phyloP scores from a whole-genome alignment of 192 early-diverging fungal genomes.

The Backusella morwellensis region DNA sequence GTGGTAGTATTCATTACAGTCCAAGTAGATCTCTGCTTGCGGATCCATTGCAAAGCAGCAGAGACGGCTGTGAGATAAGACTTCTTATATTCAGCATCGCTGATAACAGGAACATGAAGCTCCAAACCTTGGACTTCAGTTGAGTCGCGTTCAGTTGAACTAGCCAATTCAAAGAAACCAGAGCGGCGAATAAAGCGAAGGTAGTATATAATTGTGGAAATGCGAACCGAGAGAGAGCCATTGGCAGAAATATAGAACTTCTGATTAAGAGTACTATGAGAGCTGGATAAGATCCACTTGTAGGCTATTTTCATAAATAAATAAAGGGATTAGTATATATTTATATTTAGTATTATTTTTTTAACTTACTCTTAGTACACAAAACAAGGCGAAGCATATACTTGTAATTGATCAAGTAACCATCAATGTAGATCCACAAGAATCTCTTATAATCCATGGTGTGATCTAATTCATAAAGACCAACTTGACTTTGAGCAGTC shows the following conservation, averaged over 20 bases:
- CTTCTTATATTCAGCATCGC: conserved; percentile 1
- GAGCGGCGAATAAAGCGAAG: conserved; percentile 7
- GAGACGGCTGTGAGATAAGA: neutral
- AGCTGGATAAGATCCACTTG: conserved; percentile 14
- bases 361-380: conserved; percentile 19
- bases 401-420: conserved; percentile 33
- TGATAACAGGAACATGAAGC: conserved; percentile 16
- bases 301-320: neutral
- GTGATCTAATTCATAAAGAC: conserved; percentile 6
- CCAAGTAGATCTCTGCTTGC: neutral
- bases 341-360: neutral
- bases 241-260: conserved; percentile 10
- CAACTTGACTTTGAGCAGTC: conserved; percentile 10
- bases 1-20: conserved; percentile 13
- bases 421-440: conserved; percentile 28
- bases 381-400: conserved; percentile 27
- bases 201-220: conserved; percentile 15
- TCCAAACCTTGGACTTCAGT: neutral
- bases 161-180: neutral
- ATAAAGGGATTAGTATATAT: neutral
- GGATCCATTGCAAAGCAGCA: conserved; percentile 2
- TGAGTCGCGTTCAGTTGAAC: neutral
- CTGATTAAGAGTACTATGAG: conserved; percentile 7
- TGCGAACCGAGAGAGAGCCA: conserved; percentile 18
- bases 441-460: conserved; percentile 21